Percentiles rank a stretch among this genome's conserved stretches.
These are phyloP conservation scores for Strigomonas culicis DNA, from an alignment of 208 protist genomes.

Conservation along the genomic window DNA sequence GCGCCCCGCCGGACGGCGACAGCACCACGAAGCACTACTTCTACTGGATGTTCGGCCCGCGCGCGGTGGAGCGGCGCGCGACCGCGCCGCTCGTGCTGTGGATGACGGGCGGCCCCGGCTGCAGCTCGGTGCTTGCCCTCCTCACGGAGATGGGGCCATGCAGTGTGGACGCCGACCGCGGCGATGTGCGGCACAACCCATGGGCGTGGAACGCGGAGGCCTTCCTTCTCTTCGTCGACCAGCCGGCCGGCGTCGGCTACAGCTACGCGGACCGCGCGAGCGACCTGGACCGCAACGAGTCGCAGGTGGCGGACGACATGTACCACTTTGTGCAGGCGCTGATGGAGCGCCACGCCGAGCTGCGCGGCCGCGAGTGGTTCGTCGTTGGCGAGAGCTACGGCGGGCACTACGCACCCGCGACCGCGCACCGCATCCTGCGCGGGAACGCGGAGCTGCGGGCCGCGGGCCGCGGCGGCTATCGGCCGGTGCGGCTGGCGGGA, in stretches of 20 bases:
- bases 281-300: conserved; percentile 62
- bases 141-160: conserved; percentile 82
- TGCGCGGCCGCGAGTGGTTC: conserved; percentile 61
- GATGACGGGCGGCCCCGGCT: conserved; percentile 92
- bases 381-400: conserved; percentile 81
- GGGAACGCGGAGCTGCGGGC: conserved; percentile 23
- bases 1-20: neutral
- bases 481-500: conserved; percentile 46
- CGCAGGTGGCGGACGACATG: conserved; percentile 79
- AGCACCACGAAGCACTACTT: conserved; percentile 67
- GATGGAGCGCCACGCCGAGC: conserved; percentile 27
- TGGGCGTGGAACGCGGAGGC: conserved; percentile 78
- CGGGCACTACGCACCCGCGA: conserved; percentile 67
- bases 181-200: conserved; percentile 43
- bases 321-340: conserved; percentile 74
- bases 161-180: conserved; percentile 31
- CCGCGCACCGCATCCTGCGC: conserved; percentile 30
- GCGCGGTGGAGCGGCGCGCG: conserved; percentile 29
- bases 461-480: conserved; percentile 14
- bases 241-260: conserved; percentile 86
- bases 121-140: conserved; percentile 64
- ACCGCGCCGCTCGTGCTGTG: conserved; percentile 71
- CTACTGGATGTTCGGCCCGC: conserved; percentile 86
- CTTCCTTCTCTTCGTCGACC: conserved; percentile 87
- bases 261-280: conserved; percentile 33